phyloP scores from a whole-genome alignment of 192 early-diverging fungal species.

The Allomyces arbusculus region DNA sequence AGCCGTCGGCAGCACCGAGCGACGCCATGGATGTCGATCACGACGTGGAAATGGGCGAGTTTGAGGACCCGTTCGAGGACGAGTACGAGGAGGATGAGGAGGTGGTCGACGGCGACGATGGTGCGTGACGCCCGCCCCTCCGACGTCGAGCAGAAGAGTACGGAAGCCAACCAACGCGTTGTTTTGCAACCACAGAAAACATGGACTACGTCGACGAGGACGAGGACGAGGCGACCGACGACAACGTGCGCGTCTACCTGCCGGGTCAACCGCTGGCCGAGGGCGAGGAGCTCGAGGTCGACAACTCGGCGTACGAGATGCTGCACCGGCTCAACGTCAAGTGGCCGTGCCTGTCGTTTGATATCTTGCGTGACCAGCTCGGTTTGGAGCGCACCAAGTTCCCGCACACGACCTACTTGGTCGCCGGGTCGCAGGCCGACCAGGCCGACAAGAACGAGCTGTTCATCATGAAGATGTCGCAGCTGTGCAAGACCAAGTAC shows the following conservation, averaged over 20 bases:
- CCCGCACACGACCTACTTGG: conserved; percentile 79
- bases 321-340: conserved; percentile 77
- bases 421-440: conserved; percentile 84
- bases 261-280: conserved; percentile 71
- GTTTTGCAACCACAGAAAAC: conserved; percentile 5
- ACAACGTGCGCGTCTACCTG: conserved; percentile 56
- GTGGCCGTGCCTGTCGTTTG: conserved; percentile 95
- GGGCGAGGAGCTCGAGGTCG: conserved; percentile 80
- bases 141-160: conserved; percentile 9
- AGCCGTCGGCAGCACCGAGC: conserved; percentile 4
- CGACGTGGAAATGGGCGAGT: conserved; percentile 60
- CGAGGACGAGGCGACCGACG: conserved; percentile 31
- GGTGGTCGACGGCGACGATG: conserved; percentile 19
- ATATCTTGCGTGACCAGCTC: conserved; percentile 71
- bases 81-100: conserved; percentile 45
- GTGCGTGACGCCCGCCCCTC: conserved; percentile 1
- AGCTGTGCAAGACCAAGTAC: conserved; percentile 77
- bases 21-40: conserved; percentile 18
- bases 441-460: conserved; percentile 66
- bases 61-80: conserved; percentile 86
- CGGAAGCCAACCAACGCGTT: conserved; percentile 4
- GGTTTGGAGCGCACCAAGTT: conserved; percentile 62
- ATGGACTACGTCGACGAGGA: conserved; percentile 35
- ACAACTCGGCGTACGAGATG: conserved; percentile 92
- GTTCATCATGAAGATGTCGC: conserved; percentile 86